Percentiles rank a stretch among this genome's conserved stretches.
Conservation (phyloP, 78 protist species). For the Planoprotostelium fungivorum region DNA sequence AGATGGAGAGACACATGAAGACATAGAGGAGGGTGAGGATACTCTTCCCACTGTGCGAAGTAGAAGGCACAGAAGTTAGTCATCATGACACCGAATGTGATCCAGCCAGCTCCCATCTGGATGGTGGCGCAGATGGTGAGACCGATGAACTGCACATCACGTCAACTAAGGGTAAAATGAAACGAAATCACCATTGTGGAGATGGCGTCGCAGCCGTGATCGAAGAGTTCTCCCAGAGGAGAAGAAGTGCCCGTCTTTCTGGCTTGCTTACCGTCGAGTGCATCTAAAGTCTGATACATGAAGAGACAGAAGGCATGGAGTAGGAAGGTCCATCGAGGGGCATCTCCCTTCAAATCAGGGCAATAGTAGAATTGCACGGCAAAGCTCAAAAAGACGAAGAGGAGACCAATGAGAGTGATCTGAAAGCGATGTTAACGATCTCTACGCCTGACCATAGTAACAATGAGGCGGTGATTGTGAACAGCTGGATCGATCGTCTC, state of each 20-base stretch:
- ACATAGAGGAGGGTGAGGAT: no score
- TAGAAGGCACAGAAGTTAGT: constrained; percentile 41
- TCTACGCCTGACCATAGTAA: background rate
- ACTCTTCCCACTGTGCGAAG: constrained; percentile 60
- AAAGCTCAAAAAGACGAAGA: constrained; percentile 32
- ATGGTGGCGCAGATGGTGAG: constrained; percentile 16
- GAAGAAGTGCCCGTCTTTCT: constrained; percentile 41
- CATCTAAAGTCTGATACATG: constrained; percentile 59
- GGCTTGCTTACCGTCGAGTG: constrained; percentile 65
- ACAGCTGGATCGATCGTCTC: background rate
- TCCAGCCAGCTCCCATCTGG: constrained; percentile 17
- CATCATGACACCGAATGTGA: constrained; percentile 8
- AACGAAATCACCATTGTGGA: constrained; percentile 25
- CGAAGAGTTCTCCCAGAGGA: constrained; percentile 62
- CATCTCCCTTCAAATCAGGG: constrained; percentile 17
- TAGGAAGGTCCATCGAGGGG: constrained; percentile 38
- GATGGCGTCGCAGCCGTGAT: constrained; percentile 65
- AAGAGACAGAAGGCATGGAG: constrained; percentile 30
- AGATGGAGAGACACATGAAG: background rate
- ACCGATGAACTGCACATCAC: constrained; percentile 10
- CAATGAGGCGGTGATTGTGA: no score
- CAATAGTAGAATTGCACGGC: constrained; percentile 26
- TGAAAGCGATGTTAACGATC: constrained; percentile 11
- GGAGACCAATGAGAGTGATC: constrained; percentile 38
- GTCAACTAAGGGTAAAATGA: no score